A percentile compares a stretch with the other conserved stretches of the same genome.
These are phyloP conservation scores for Cutaneotrichosporon sp. DNA, from an alignment of 1,284 basidiomycete species.

Conservation along the genomic window DNA sequence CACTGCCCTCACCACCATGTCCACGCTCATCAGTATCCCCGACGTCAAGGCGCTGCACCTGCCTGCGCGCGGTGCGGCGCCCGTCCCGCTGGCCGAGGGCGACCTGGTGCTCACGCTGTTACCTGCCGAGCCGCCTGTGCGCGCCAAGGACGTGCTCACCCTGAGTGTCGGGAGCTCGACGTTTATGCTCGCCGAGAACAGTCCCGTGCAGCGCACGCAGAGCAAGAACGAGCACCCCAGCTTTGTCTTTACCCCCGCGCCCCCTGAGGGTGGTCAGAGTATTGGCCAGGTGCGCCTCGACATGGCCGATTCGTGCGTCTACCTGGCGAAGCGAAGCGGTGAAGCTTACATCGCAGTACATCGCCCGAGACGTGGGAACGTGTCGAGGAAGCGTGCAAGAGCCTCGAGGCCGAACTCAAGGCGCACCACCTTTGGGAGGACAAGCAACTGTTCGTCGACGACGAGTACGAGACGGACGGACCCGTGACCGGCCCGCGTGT, in stretches of 20 bases:
- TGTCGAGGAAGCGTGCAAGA: conserved; percentile 28
- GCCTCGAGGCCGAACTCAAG: conserved; percentile 37
- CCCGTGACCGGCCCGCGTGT: conserved; percentile 18
- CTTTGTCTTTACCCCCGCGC: conserved; percentile 42
- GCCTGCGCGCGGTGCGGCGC: conserved; percentile 28
- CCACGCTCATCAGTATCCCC: conserved; percentile 41
- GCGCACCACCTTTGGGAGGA: conserved; percentile 39
- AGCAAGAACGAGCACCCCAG: conserved; percentile 38
- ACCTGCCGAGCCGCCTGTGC: conserved; percentile 38
- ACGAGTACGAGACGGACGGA: conserved; percentile 40
- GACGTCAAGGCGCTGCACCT: conserved; percentile 35
- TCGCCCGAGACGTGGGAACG: conserved; percentile 42
- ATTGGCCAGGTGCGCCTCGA: conserved; percentile 44
- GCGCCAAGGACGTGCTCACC: conserved; percentile 32
- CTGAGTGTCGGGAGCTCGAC: conserved; percentile 36
- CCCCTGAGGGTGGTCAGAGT: conserved; percentile 30
- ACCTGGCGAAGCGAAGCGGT: neutral
- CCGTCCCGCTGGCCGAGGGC: conserved; percentile 40
- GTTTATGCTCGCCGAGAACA: conserved; percentile 35
- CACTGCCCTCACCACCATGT: conserved; percentile 21
- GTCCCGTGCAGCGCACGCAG: conserved; percentile 38
- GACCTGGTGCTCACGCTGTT: conserved; percentile 38
- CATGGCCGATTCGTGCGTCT: conserved; percentile 35
- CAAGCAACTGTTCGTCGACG: conserved; percentile 40
- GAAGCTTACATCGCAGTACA: conserved; percentile 15